Evolutionary conservation across 1,139 yeast genomes (phyloP), one percentile per base, ranked within the genome.

Genomic region (Hansenula lynferdii): DNA sequence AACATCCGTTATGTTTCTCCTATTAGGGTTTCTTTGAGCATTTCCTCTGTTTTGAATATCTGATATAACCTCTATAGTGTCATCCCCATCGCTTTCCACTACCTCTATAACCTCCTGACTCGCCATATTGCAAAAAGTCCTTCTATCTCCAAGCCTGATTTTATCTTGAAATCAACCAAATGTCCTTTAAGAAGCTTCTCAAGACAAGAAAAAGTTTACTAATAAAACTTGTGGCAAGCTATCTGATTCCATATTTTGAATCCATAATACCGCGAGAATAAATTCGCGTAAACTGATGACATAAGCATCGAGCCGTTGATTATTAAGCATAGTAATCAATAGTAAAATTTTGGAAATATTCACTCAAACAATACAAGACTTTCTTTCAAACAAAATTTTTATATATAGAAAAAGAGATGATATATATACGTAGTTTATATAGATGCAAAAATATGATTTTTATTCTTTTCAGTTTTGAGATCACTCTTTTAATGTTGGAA

Each of bases 371-470:
- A 20, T 7, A 20, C 6, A 6, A 7, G 6, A 24, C 26, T 3
- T 12, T n/a, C 17, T 18, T 30, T 30, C 33, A 30, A 21, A 30
- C 33, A 30, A 30, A 18, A 21, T 20, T 12, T 22, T 22, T 23
- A 17, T 23, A 31, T 23, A 23, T 31, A 23, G 8, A 23, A 31
- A 31, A 31, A 31, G 28, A 23, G 34, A 28, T n/a, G n/a, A n/a
- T n/a, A n/a, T 29, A 8, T 31, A 31, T 21, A 31, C 22, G 33
- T 31, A 16, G 22, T 20, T 22, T 31, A 31, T 31, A 31, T 31
- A 23, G 34, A 31, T 31, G 34, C 34, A 31, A 31, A 31, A 23
- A 31, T 23, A 31, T 23, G 25, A 22, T 15, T 17, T 23, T 31
- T 20, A 17, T 23, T 31, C 10, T 31, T 23, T 17, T n/a, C n/a